phyloP scores from a whole-genome alignment of 1,139 yeast genomes.

The Geotrichum histeridarum region DNA sequence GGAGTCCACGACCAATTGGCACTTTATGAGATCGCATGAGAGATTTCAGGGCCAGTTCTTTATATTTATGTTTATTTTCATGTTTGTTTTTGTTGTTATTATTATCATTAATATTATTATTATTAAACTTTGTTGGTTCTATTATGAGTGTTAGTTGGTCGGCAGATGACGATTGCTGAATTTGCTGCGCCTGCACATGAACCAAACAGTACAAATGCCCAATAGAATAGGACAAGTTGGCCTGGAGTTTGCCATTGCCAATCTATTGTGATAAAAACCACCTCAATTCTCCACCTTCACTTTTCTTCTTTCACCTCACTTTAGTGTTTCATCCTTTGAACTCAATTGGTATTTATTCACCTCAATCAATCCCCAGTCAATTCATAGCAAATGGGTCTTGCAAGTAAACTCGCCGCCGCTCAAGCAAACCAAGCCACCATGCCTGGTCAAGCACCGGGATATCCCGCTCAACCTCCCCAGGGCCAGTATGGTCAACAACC shows the following conservation, averaged over 20 bases:
- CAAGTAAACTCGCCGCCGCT: conserved; percentile 20
- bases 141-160: too few species aligned
- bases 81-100: too few species aligned
- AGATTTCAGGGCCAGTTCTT: neutral
- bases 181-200: too few species aligned
- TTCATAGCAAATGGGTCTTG: conserved; percentile 18
- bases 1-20: conserved; percentile 30
- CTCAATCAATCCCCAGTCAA: neutral
- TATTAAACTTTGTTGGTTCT: too few species aligned
- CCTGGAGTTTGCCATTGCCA: too few species aligned
- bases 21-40: conserved; percentile 19
- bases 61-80: too few species aligned
- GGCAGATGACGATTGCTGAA: too few species aligned
- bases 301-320: neutral
- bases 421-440: conserved; percentile 17
- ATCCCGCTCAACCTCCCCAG: conserved; percentile 18
- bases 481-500: conserved; percentile 28
- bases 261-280: neutral
- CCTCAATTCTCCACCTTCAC: neutral
- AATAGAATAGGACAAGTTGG: neutral
- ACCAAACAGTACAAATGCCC: neutral
- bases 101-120: too few species aligned
- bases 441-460: conserved; percentile 4
- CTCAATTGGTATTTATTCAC: neutral
- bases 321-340: neutral